These are phyloP conservation scores for Plasmodium reichenowi DNA, from an alignment of 169 alveolate genomes.

Conservation along the genomic window DNA sequence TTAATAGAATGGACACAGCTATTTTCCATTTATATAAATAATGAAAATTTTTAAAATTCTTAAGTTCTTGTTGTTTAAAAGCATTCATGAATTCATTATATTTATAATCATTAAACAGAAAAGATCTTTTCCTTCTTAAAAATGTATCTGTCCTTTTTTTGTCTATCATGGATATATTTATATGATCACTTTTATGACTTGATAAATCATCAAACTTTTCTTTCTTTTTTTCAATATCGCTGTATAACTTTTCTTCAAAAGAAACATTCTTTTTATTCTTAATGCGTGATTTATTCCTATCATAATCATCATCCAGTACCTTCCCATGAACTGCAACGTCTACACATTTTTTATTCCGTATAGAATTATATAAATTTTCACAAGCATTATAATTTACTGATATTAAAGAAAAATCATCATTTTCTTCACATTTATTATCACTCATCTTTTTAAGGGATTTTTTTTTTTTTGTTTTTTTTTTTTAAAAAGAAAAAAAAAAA, in stretches of 20 bases:
- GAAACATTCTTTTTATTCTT: conserved; percentile 27
- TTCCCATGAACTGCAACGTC: conserved; percentile 30
- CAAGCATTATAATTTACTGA: conserved; percentile 43
- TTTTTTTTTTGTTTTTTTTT: background rate
- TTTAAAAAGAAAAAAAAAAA: background rate
- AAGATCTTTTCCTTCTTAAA: conserved; percentile 8
- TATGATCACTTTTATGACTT: background rate
- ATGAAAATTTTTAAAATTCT: conserved; percentile 32
- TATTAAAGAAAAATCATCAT: conserved; percentile 20
- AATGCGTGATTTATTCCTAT: background rate
- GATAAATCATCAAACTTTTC: background rate
- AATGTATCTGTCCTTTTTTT: conserved; percentile 21
- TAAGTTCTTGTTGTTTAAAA: conserved; percentile 63
- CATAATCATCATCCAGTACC: background rate
- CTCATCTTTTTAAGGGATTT: background rate
- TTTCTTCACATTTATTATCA: background rate
- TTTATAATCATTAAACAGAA: conserved; percentile 14
- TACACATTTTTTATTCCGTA: conserved; percentile 9
- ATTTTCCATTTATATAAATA: conserved; percentile 49
- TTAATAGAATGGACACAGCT: conserved; percentile 8
- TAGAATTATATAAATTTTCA: conserved; percentile 2
- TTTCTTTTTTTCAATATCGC: background rate
- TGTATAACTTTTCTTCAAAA: background rate
- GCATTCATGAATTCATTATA: conserved; percentile 34
- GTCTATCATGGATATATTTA: conserved; percentile 11